Evolutionary conservation across 306 rosid species (phyloP).

Genomic region (Vigna unguiculata): DNA sequence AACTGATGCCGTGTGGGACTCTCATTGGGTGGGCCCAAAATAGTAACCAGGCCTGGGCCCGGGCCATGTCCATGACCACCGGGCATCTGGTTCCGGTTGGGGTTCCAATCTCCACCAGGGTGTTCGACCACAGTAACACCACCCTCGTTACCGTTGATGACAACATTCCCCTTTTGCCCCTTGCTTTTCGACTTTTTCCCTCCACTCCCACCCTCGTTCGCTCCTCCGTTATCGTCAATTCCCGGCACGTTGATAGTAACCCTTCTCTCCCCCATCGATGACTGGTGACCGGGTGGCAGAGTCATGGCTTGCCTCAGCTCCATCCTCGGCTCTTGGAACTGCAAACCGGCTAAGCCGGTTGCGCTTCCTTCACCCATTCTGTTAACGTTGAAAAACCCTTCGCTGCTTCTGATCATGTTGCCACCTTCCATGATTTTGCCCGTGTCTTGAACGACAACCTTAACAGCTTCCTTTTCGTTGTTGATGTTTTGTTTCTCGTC

Average conservation of each 20-base stretch:
- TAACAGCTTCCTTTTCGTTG: constrained; percentile 46
- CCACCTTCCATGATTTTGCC: constrained; percentile 32
- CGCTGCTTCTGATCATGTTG: not conserved
- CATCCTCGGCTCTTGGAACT: constrained; percentile 47
- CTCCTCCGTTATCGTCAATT: constrained; percentile 31
- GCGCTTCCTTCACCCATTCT: constrained; percentile 38
- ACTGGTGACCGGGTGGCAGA: constrained; percentile 48
- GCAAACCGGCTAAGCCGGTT: constrained; percentile 47
- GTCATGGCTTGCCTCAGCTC: constrained; percentile 53
- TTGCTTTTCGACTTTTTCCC: constrained; percentile 58
- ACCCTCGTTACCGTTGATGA: constrained; percentile 28
- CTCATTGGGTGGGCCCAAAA: constrained; percentile 50
- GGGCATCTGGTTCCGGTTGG: constrained; percentile 15
- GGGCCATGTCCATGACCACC: constrained; percentile 37
- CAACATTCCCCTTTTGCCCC: constrained; percentile 49
- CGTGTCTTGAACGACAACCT: constrained; percentile 51
- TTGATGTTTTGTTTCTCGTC: constrained; percentile 4
- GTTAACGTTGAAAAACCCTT: constrained; percentile 9
- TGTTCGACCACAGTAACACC: constrained; percentile 46
- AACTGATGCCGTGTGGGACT: constrained; percentile 54
- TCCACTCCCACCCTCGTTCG: constrained; percentile 43
- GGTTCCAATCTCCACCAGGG: constrained; percentile 1
- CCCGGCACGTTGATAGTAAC: constrained; percentile 25
- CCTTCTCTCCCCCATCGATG: constrained; percentile 46
- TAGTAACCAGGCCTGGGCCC: constrained; percentile 30